These are phyloP conservation scores for Ogataea minuta DNA, from an alignment of 805 yeast species.

Conservation along the genomic window DNA sequence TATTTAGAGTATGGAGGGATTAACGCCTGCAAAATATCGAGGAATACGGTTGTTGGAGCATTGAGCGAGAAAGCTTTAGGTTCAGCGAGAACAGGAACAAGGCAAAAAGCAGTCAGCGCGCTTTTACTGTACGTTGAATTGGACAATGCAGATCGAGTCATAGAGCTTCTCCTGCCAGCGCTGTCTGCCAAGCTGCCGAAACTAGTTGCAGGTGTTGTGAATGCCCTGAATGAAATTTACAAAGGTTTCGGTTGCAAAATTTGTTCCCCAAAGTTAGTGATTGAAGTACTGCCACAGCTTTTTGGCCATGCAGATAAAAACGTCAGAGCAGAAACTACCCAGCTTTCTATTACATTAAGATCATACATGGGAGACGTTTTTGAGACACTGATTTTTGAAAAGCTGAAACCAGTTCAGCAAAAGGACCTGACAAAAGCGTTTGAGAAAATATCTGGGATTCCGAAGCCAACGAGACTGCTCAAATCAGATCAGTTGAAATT, in stretches of 20 bases:
- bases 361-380: conserved; percentile 71
- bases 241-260: conserved; percentile 62
- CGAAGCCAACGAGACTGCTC: conserved; percentile 55
- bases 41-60: conserved; percentile 42
- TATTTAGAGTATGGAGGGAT: conserved; percentile 58
- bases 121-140: conserved; percentile 62
- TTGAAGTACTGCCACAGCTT: conserved; percentile 60
- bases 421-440: conserved; percentile 75
- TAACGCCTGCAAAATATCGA: conserved; percentile 39
- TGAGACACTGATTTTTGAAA: conserved; percentile 58
- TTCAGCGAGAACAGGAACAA: conserved; percentile 74
- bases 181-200: conserved; percentile 70
- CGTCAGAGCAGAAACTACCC: conserved; percentile 77
- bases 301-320: conserved; percentile 84
- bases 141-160: conserved; percentile 60
- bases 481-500: conserved; percentile 46
- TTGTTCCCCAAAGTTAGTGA: conserved; percentile 53
- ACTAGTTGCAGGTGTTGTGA: conserved; percentile 64
- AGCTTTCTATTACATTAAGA: conserved; percentile 64
- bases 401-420: conserved; percentile 88
- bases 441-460: conserved; percentile 44
- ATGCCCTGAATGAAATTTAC: conserved; percentile 55
- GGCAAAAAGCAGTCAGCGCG: conserved; percentile 60
- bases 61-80: conserved; percentile 81
- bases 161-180: conserved; percentile 66